A percentile compares a stretch with the other conserved stretches of the same genome.
Evolutionary conservation across 225 moss, liverwort and hornwort genomes (phyloP).

Genomic region (Sphagnum contortum): DNA sequence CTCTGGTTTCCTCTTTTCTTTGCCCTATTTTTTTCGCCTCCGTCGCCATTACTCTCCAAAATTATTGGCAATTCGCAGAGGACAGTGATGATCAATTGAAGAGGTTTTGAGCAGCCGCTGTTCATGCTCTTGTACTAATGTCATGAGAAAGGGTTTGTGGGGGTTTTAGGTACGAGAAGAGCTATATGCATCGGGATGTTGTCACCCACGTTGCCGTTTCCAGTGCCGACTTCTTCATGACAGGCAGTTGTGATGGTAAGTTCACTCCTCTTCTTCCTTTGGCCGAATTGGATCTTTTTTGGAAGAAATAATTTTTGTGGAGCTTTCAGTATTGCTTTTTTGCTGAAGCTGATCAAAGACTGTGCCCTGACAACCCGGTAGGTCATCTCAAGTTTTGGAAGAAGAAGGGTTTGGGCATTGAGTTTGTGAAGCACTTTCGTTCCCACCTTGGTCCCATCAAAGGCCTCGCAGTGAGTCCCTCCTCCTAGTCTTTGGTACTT

Average conservation of each 20-base stretch:
- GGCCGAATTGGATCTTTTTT: too few relatives aligned
- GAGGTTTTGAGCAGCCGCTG: too few relatives aligned
- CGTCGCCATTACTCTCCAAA: too few relatives aligned
- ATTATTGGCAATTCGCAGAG: too few relatives aligned
- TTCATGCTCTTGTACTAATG: too few relatives aligned
- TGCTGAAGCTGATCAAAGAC: too few relatives aligned
- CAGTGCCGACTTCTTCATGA: conserved; percentile 91
- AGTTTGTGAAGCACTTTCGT: conserved; percentile 98
- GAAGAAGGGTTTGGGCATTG: conserved; percentile 87
- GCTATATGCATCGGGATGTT: conserved; percentile 97
- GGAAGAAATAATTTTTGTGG: too few relatives aligned
- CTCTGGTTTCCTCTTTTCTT: too few relatives aligned
- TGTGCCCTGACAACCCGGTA: conserved; percentile 5
- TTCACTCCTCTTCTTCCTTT: not conserved
- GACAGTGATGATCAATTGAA: too few relatives aligned
- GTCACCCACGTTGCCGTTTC: conserved; percentile 87
- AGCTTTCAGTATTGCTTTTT: too few relatives aligned
- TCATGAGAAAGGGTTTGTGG: not conserved
- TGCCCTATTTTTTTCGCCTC: too few relatives aligned
- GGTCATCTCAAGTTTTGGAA: conserved; percentile 99
- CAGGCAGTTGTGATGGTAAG: conserved; percentile 90
- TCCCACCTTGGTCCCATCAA: conserved; percentile 87
- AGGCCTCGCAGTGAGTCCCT: conserved; percentile 63
- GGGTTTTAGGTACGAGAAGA: conserved; percentile 86
- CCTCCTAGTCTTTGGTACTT: not conserved